These are phyloP conservation scores for Taphrina wiesneri DNA, from an alignment of 1,139 yeast species.

Conservation along the genomic window DNA sequence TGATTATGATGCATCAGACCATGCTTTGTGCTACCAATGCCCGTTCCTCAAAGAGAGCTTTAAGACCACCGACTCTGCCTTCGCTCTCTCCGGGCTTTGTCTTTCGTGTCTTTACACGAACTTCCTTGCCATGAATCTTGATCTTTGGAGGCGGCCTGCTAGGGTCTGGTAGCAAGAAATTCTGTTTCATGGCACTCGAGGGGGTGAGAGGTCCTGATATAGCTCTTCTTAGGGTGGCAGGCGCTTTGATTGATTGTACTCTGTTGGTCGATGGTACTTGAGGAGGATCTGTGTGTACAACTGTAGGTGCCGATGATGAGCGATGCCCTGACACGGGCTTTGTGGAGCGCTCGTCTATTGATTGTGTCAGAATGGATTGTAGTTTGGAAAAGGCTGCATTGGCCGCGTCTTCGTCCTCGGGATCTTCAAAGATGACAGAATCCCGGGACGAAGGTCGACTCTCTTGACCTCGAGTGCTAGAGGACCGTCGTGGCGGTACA, in stretches of 20 bases:
- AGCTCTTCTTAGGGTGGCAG: conserved; percentile 15
- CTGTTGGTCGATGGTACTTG: background rate
- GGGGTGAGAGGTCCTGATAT: conserved; percentile 31
- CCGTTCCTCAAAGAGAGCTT: conserved; percentile 23
- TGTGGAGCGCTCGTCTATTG: background rate
- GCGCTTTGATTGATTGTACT: background rate
- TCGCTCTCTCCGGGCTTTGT: background rate
- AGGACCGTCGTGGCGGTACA: conserved; percentile 6
- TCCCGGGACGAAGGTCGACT: background rate
- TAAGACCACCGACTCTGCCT: conserved; percentile 24
- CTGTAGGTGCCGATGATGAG: background rate
- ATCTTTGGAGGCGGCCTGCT: conserved; percentile 18
- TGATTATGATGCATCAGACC: background rate
- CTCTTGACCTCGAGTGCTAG: background rate
- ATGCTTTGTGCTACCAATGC: conserved; percentile 27
- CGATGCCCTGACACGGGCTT: background rate
- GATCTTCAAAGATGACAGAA: conserved; percentile 8
- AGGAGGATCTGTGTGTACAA: background rate
- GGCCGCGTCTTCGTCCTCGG: conserved; percentile 10
- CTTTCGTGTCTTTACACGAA: background rate
- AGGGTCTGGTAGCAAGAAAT: conserved; percentile 4
- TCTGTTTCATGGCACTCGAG: conserved; percentile 6
- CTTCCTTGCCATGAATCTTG: conserved; percentile 16
- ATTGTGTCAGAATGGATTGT: background rate
- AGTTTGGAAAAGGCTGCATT: background rate